Evolutionary conservation across 305 asterid genomes (phyloP).

Genomic region (Andrographis paniculata): DNA sequence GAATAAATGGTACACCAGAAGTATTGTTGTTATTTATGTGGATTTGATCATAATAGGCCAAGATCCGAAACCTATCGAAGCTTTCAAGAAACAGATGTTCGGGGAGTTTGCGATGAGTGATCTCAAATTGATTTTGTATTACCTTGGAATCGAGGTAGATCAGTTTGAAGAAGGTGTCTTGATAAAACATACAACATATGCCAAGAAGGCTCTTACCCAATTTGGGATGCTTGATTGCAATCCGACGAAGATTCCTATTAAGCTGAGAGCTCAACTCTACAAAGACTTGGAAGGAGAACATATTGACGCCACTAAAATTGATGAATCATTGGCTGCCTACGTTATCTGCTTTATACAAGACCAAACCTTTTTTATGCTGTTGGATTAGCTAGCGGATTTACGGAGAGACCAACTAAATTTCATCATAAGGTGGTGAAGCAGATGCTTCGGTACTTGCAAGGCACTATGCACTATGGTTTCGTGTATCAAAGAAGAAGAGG

Average conservation of each 20-base stretch:
- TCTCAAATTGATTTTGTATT: neutral
- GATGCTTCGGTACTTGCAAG: neutral
- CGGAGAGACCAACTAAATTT: neutral
- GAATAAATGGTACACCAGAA: no score
- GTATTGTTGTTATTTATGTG: no score
- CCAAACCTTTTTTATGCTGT: neutral
- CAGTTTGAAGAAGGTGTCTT: neutral
- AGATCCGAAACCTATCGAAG: no score
- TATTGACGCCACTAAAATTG: neutral
- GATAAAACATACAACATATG: neutral
- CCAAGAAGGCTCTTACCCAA: neutral
- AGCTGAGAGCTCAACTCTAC: neutral
- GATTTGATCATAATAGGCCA: no score
- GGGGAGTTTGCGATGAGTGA: neutral
- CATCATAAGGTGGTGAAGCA: neutral
- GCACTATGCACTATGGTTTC: neutral
- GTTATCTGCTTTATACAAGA: neutral
- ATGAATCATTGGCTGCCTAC: neutral
- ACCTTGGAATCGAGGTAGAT: neutral
- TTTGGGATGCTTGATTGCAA: neutral
- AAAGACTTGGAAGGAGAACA: neutral
- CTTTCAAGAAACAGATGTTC: neutral
- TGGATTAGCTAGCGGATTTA: neutral
- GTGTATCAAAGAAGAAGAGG: neutral
- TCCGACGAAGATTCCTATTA: neutral